Base-by-base conservation (phyloP, 345 rosid genomes). In the Microthlaspi erraticum region DNA sequence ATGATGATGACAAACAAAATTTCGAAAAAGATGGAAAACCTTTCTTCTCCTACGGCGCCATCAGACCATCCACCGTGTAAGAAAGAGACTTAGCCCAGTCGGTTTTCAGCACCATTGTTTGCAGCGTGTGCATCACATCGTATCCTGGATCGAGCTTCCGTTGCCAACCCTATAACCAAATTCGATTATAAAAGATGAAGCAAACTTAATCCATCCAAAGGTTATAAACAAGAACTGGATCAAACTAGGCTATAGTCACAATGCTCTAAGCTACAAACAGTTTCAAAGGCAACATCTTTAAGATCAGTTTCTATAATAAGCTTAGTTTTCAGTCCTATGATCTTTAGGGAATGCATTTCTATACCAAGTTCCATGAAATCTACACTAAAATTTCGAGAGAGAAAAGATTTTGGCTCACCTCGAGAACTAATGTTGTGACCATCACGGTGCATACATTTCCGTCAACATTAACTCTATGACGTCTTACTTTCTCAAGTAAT, bases 11-110 rank as follows among this genome's bases (percentile, higher is more conserved):
- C 68, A 63, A 69, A 55, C 74, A 76, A 62, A 63, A 75, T 61
- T 52, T 54, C 4, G 14, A 68, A 26, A 54, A 68, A 19, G 26
- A 44, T 44, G 39, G 57, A 38, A 55, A 55, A 68, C 32, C 45
- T 68, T 69, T 61, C 53, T 62, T 46, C 64, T 55, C 66, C 84
- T 75, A 94, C 6, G 96, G 98, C 39, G 98, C 97, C 98, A 91
- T 87, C 71, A 94, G 79, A 72, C 97, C 96, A 48, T 94, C 99
- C 68, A 94, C 87, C 7, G 98, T 94, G 81, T 94, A 88, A 37
- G 88, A 81, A 55, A 91, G 99, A 70, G 99, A 92, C 78, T 95
- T 86, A 3, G 96, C 97, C 99, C 98, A 92, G 83, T 92, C 98
- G 9, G 86, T 92, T 78, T 81, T 86, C 37, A 92, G 86, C 33